Percentiles rank a stretch among this genome's conserved stretches.
phyloP scores from a whole-genome alignment of 2,329 filamentous ascomycete genomes.

The Colletotrichum aenigma region DNA sequence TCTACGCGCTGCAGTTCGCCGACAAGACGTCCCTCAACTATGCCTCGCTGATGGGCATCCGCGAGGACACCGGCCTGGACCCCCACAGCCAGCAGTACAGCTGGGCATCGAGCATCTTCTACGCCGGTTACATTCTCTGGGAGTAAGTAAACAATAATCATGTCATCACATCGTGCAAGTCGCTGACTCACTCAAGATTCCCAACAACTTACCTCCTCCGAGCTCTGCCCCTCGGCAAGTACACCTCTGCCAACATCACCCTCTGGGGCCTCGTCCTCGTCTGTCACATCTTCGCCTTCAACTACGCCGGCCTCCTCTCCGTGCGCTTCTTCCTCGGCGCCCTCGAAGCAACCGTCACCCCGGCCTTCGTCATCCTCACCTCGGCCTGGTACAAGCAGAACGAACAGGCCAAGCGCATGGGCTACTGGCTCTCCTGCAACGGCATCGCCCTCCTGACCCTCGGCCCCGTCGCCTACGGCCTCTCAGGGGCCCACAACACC shows the following conservation, averaged over 20 bases:
- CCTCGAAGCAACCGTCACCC: constrained; percentile 28
- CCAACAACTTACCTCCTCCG: constrained; percentile 39
- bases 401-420: constrained; percentile 35
- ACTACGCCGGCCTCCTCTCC: constrained; percentile 24
- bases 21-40: constrained; percentile 19
- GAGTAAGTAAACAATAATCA: constrained; percentile 12
- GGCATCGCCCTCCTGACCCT: constrained; percentile 23
- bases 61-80: constrained; percentile 16
- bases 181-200: constrained; percentile 24
- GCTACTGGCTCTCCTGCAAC: constrained; percentile 26
- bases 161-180: background rate
- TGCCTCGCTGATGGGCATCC: constrained; percentile 20
- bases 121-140: constrained; percentile 24
- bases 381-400: constrained; percentile 30
- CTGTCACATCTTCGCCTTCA: constrained; percentile 23
- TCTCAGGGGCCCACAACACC: constrained; percentile 18
- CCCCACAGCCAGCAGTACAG: constrained; percentile 21
- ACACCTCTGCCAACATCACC: constrained; percentile 37
- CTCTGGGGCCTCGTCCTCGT: constrained; percentile 42
- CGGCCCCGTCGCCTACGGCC: constrained; percentile 25
- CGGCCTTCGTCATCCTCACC: constrained; percentile 27
- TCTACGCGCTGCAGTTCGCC: constrained; percentile 15
- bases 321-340: constrained; percentile 27
- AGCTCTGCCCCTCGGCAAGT: constrained; percentile 36
- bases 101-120: constrained; percentile 25